Base-by-base conservation (phyloP, 2,329 filamentous ascomycete genomes). In the Talaromyces atroroseus region DNA sequence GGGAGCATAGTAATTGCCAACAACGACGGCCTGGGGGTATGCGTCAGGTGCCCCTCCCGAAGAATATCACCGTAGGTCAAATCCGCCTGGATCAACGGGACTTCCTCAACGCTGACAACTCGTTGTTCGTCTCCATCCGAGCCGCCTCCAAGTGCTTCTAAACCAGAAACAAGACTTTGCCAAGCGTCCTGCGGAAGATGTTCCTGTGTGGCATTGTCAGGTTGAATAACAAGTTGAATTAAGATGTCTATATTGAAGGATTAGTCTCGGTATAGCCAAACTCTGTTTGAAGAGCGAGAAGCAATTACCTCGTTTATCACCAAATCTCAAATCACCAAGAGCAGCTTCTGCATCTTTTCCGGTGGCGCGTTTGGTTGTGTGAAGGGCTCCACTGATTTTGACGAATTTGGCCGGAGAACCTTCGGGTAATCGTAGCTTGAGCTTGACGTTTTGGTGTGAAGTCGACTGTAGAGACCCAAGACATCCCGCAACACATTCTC, bases 321-420 rank as follows among this genome's bases (percentile, higher is more conserved):
- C 94, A 68, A 97, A 97, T 48, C 92, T 84, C 52, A 99, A 78
- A 71, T 99, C 94, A 36, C 94, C 94, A 23, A 99, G 78, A 1
- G 89, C 87, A 10, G 92, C 92, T 74, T 99, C 94, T 0, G 92
- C 94, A 71, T 97, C 94, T 51, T 91, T 87, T 11, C 94, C 94
- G 23, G 92, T 95, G 14, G 92, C 94, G 59, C 94, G 87, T 78
- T 96, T 99, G 2, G 92, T 97, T 60, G 95, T 95, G 69, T 97
- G 92, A 58, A 99, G 78, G 4, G 92, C 94, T 53, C 94, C 94
- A 66, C 90, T 96, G 67, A 99, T 97, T 76, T 99, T 99, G 71
- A 96, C 90, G 70, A 99, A 99, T 69, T 96, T 96, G 65, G 94
- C 94, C 0, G 92, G 94, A 2, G 94, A 99, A 20, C 94, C 94